phyloP scores from a whole-genome alignment of 2,329 filamentous ascomycete species.

The Annulohypoxylon truncatum region DNA sequence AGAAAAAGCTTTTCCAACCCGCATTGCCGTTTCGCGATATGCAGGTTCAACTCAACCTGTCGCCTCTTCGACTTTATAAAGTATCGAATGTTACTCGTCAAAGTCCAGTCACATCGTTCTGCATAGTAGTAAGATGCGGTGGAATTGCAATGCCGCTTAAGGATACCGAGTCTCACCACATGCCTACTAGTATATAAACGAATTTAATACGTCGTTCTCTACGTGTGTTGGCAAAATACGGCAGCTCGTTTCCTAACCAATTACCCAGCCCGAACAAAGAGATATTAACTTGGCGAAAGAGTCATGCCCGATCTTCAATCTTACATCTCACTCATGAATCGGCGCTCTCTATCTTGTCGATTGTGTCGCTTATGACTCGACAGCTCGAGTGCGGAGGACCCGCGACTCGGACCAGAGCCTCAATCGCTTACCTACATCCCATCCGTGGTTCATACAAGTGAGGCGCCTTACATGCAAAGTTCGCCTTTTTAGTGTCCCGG shows the following conservation, averaged over 20 bases:
- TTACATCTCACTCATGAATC: constrained; percentile 21
- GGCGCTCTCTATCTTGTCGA: constrained; percentile 6
- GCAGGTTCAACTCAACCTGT: constrained; percentile 7
- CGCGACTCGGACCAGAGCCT: constrained; percentile 33
- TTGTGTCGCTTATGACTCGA: too few relatives aligned
- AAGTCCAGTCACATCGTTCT: constrained; percentile 19
- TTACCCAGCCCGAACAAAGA: constrained; percentile 9
- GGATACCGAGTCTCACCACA: constrained; percentile 37
- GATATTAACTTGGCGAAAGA: constrained; percentile 21
- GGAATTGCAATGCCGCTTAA: constrained; percentile 25
- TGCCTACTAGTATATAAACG: not conserved
- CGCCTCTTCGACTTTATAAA: constrained; percentile 8
- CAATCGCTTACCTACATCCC: constrained; percentile 6
- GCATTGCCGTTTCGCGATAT: not conserved
- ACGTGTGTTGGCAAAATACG: constrained; percentile 19
- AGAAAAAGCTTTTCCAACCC: not conserved
- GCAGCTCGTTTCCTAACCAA: constrained; percentile 23
- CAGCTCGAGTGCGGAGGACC: constrained; percentile 19
- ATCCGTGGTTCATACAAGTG: constrained; percentile 5
- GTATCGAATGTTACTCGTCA: constrained; percentile 21
- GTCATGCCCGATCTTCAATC: constrained; percentile 18
- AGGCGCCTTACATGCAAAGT: not conserved
- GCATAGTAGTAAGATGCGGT: constrained; percentile 23
- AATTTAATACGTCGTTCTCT: constrained; percentile 9
- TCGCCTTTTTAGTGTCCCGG: constrained; percentile 24